These are phyloP conservation scores for Russula vinacea DNA, from an alignment of 768 basidiomycete species.

Conservation along the genomic window DNA sequence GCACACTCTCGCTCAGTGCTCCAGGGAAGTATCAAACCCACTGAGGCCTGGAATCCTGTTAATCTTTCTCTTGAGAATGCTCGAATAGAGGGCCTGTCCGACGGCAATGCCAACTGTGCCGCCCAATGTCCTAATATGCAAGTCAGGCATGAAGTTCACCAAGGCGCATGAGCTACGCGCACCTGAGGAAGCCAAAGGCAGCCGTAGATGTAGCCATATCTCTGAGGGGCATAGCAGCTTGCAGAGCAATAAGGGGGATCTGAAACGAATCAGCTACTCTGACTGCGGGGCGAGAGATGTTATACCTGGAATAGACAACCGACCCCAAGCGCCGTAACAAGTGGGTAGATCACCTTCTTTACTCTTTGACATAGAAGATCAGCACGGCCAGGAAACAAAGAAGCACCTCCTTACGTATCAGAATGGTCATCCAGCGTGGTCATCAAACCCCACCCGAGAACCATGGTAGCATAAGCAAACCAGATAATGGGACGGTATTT, in stretches of 20 bases:
- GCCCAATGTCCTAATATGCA: slow-evolving; percentile 53
- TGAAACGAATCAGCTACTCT: slow-evolving; percentile 30
- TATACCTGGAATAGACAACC: slow-evolving; percentile 60
- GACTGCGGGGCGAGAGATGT: slow-evolving; percentile 9
- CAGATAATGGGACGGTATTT: slow-evolving; percentile 63
- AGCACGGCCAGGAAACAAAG: background rate
- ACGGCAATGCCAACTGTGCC: slow-evolving; percentile 75
- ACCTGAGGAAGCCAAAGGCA: slow-evolving; percentile 69
- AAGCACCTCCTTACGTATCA: slow-evolving; percentile 39
- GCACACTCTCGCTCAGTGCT: slow-evolving; percentile 35
- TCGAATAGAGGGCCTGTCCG: slow-evolving; percentile 68
- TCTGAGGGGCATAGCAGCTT: slow-evolving; percentile 83
- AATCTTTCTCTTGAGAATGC: slow-evolving; percentile 40
- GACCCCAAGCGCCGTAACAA: slow-evolving; percentile 63
- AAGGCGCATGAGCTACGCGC: slow-evolving; percentile 21
- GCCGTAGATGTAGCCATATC: slow-evolving; percentile 83
- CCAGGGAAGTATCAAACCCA: slow-evolving; percentile 29
- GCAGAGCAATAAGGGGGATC: slow-evolving; percentile 68
- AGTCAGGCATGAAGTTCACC: slow-evolving; percentile 4
- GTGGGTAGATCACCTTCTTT: slow-evolving; percentile 57
- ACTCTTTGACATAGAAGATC: slow-evolving; percentile 43
- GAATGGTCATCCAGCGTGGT: slow-evolving; percentile 60
- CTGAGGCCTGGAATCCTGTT: slow-evolving; percentile 26
- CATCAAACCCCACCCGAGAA: slow-evolving; percentile 71
- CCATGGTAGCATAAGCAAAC: slow-evolving; percentile 52